phyloP scores from a whole-genome alignment of 2,329 filamentous ascomycete genomes.

The Cladosporium sp. region DNA sequence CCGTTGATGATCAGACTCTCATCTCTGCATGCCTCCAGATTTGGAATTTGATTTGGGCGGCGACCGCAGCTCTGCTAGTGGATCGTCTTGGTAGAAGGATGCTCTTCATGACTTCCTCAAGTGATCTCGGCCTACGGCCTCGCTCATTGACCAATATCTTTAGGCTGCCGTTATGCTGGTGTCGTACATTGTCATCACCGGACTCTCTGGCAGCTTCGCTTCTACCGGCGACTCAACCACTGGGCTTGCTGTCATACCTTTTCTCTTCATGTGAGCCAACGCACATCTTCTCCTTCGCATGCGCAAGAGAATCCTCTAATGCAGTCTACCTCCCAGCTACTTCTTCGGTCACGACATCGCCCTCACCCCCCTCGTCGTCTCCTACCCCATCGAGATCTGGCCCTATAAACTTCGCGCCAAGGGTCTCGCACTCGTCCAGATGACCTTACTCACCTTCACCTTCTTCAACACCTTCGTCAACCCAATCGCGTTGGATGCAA shows the following conservation, averaged over 20 bases:
- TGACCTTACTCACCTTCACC: conserved; percentile 45
- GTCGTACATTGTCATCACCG: conserved; percentile 7
- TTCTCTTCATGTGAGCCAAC: conserved; percentile 8
- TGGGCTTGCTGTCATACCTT: conserved; percentile 7
- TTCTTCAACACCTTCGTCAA: conserved; percentile 44
- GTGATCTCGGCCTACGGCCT: conserved; percentile 25
- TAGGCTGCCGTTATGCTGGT: conserved; percentile 7
- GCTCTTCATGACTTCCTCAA: conserved; percentile 48
- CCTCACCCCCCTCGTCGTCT: conserved; percentile 35
- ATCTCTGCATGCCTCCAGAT: conserved; percentile 11
- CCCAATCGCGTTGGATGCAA: conserved; percentile 31
- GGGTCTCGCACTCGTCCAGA: conserved; percentile 32
- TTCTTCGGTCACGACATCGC: conserved; percentile 26
- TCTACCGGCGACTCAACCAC: not conserved
- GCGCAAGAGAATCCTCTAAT: not conserved
- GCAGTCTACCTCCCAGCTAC: not conserved
- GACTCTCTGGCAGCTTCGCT: not conserved
- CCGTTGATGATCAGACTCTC: not conserved
- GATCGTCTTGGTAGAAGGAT: conserved; percentile 45
- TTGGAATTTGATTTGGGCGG: conserved; percentile 31
- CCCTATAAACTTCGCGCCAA: conserved; percentile 49
- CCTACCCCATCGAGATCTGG: conserved; percentile 44
- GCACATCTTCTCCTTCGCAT: not conserved
- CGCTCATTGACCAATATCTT: conserved; percentile 39
- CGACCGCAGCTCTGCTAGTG: conserved; percentile 41